Evolutionary conservation across 345 rosid genomes (phyloP), one percentile per base, ranked within the genome.

Genomic region (Lepidium didymum): DNA sequence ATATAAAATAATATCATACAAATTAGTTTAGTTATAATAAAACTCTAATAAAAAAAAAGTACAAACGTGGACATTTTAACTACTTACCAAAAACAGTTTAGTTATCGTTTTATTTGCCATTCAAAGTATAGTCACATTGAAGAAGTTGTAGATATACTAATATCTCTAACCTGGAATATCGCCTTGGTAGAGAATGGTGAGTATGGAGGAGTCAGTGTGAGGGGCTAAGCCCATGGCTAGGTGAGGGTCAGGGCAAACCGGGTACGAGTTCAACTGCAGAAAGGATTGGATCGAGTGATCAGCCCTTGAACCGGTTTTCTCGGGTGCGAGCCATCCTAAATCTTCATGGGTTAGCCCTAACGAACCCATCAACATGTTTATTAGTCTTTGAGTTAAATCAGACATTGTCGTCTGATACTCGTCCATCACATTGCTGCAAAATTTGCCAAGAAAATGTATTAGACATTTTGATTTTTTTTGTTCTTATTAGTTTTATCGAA

Each of bases 241-340:
- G 21, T 49, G 63, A 6, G 87, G 87, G 15, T 79, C 80, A 6
- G 87, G 87, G 46, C 87, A 83, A n/a, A 70, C 54, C 3, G 87
- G 85, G 62, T 83, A 85, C 0, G 87, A 85, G 57, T 85, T 83
- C 37, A 81, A 58, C 61, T 83, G 90, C n/a, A 83, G 67, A 14
- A 72, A 62, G 2, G 69, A 67, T 21, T 71, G 84, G 21, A 68
- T 46, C 1, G 51, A 37, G 15, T 6, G 33, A 29, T 31, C 1
- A 10, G 73, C 10, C 42, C 49, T 54, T 59, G 54, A 25, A n/a
- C 55, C 69, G 3, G 18, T 53, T 56, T 42, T 59, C 1, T 73
- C 47, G 35, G 79, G 64, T 64, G 43, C 62, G 34, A 79, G 60
- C 77, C 82, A 77, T 21, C 70, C 61, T 13, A 76, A 16, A 7